phyloP scores from a whole-genome alignment of 179 eudicot genomes.

The Silene noctiflora region DNA sequence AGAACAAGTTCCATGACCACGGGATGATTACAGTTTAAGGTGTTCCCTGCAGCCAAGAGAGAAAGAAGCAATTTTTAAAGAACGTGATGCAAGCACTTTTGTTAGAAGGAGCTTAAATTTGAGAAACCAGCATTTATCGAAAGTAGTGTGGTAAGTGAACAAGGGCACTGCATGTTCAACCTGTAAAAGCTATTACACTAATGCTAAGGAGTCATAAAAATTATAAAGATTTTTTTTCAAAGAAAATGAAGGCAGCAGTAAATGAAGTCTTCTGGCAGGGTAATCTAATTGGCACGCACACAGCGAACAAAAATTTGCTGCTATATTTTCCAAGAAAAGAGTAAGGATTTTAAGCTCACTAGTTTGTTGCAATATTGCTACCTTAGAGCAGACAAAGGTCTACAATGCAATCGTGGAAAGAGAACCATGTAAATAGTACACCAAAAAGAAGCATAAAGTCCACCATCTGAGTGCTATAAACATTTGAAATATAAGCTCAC shows the following conservation, averaged over 20 bases:
- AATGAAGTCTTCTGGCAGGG: not conserved
- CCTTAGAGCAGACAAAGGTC: not conserved
- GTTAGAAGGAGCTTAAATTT: not conserved
- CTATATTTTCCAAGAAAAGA: not conserved
- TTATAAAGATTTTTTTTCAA: not conserved
- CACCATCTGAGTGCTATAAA: not conserved
- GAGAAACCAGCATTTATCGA: not conserved
- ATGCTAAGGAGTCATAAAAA: not conserved
- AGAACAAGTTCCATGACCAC: constrained; percentile 97
- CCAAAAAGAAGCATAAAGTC: not conserved
- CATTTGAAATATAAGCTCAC: not conserved
- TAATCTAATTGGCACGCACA: not conserved
- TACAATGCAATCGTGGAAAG: not conserved
- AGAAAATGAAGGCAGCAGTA: constrained; percentile 13
- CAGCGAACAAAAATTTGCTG: not conserved
- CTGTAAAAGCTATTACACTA: not conserved
- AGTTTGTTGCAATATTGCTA: constrained; percentile 1
- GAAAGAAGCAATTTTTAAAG: not conserved
- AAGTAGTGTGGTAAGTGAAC: not conserved
- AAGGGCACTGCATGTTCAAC: constrained; percentile 1
- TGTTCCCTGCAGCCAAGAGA: constrained; percentile 59
- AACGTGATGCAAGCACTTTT: not conserved
- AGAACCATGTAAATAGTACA: not conserved
- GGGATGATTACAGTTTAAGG: constrained; percentile 95
- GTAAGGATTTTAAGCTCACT: not conserved